These are phyloP conservation scores for Botrytis byssoidea DNA, from an alignment of 2,329 filamentous ascomycete species.

Conservation along the genomic window DNA sequence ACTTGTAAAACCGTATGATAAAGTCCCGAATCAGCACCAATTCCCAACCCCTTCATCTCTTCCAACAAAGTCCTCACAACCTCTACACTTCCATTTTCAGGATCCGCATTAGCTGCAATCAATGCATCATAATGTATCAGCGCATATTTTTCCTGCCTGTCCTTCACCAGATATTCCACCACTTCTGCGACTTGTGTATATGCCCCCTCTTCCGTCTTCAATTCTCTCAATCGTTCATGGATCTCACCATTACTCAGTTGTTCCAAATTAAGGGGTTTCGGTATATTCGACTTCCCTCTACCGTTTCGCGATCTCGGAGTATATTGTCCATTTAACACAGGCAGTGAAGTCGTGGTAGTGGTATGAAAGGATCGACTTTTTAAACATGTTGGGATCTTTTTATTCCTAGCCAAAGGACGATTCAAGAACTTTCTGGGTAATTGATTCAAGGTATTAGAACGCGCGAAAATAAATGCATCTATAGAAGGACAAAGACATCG, in stretches of 20 bases:
- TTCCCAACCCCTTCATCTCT: constrained; percentile 64
- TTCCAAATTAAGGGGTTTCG: not conserved
- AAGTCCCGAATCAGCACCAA: constrained; percentile 63
- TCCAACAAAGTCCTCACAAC: constrained; percentile 62
- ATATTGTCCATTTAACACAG: not conserved
- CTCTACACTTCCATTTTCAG: constrained; percentile 62
- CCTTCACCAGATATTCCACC: constrained; percentile 57
- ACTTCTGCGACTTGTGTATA: constrained; percentile 45
- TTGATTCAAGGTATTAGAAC: not conserved
- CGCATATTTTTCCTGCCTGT: constrained; percentile 55
- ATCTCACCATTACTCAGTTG: constrained; percentile 37
- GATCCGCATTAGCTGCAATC: constrained; percentile 68
- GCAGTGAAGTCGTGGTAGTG: not conserved
- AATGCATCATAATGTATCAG: constrained; percentile 69
- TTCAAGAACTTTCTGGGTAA: constrained; percentile 13
- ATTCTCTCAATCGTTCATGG: constrained; percentile 48
- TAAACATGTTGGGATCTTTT: constrained; percentile 5
- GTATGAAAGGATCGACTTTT: constrained; percentile 9
- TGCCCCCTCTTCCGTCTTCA: constrained; percentile 42
- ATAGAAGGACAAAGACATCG: constrained; percentile 60
- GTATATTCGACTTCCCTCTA: not conserved
- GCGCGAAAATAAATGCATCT: constrained; percentile 40
- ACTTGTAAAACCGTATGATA: constrained; percentile 73
- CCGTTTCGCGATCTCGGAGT: not conserved
- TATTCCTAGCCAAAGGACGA: not conserved